Base-by-base conservation (phyloP, 306 rosid genomes). In the Gillenia trifoliata region DNA sequence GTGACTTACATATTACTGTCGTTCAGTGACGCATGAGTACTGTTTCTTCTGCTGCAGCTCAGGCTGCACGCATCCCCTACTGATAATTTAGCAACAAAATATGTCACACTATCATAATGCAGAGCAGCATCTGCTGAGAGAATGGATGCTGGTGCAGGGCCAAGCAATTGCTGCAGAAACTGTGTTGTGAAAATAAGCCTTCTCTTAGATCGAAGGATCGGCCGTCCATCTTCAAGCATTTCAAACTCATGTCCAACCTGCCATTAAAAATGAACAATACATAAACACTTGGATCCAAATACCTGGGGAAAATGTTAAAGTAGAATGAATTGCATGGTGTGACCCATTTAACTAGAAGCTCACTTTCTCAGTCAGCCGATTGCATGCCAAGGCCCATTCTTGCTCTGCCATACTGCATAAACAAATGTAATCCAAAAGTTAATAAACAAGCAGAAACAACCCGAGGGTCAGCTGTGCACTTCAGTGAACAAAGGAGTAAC, bases 11-110 rank as follows among this genome's bases (percentile, higher is more conserved):
- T 54, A 78, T 77, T 68, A 70, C 74, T 25, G 68, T 63, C 72
- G 28, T 66, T 49, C 29, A 19, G 60, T 16, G 83, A 69, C 40
- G 20, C 49, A 47, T 15, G 15, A 61, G 31, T n/a, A 71, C 68
- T 77, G 60, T 78, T 78, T 61, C 70, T 70, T 62, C 52, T 43
- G 66, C 65, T 43, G 68, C 68, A 55, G 66, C 68, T 70, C 79
- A 83, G 77, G 77, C 86, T 79, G 88, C 90, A 87, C 4, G 88
- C 79, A 82, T 82, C 85, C 29, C 85, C 86, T 43, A 87, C 66
- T 5, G 86, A 82, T 22, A 74, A 61, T 73, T 80, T 77, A 47
- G 86, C 81, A 72, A 82, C 81, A 70, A 38, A 77, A 78, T 75
- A 84, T 22, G 72, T 50, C 80, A 82, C 79, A 60, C 79, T 75